Base-by-base conservation (phyloP, 495 filamentous ascomycete species). In the Aspergillus olivimuriae region DNA sequence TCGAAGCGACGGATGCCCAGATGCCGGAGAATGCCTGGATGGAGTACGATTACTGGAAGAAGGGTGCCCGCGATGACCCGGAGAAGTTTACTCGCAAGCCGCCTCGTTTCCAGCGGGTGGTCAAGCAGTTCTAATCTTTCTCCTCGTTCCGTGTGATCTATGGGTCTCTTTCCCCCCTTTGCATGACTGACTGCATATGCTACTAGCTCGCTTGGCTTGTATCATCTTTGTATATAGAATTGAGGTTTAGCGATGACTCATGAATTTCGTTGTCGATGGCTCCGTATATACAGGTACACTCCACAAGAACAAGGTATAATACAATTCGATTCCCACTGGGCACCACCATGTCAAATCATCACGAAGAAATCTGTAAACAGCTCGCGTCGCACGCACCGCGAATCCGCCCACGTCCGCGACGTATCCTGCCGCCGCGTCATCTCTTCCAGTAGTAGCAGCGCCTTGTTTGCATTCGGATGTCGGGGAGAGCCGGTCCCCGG, bases 11-110 rank as follows among this genome's bases (percentile, higher is more conserved):
- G 43, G 79, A 83, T 62, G 75, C 73, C 34, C 79, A 83, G 68
- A 83, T 83, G 79, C 70, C 70, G 1, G 79, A 83, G 55, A 76
- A 80, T 60, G 76, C 70, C 4, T 83, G 79, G 79, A 83, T 83
- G 67, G 77, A 82, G 67, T 83, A 77, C 58, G 77, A 81, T 61
- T 83, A 83, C 36, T 83, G 78, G 78, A 78, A 81, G 46, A 66
- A 73, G 19, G 79, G 79, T 4, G 79, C 78, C 6, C 66, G 62
- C 35, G 77, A 81, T 31, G 61, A 71, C 16, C 76, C 76, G 21
- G 62, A 73, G 57, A 73, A 68, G 60, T 83, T 80, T 49, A 69
- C 58, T 8, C 70, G 71, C 30, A 58, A 69, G 11, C 69, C 73
- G 24, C 72, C 70, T 3, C 62, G 72, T 40, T 77, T 79, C 37